Base-by-base conservation (phyloP, 306 rosid genomes). In the Cucumis melo region DNA sequence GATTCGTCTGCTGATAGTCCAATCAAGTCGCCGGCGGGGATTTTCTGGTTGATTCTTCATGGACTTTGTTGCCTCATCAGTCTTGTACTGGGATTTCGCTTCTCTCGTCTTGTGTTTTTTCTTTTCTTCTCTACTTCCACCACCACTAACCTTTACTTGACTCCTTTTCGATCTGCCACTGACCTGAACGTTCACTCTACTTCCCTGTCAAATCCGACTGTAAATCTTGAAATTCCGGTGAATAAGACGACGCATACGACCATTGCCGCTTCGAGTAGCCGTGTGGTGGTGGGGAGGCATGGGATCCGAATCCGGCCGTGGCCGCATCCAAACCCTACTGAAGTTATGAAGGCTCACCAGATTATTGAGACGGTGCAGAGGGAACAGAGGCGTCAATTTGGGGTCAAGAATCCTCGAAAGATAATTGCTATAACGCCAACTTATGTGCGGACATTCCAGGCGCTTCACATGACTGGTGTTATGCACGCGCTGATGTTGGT, bases 291-390 rank as follows among this genome's bases (percentile, higher is more conserved):
- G 19, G 99, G 99, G 20, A 84, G 99, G 70, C 99, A 95, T 64
- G 99, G 99, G 90, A 95, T 95, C 93, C 98, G 99, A 80, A 88
- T 95, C 85, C 86, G 98, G 76, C 92, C 99, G 19, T 95, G 98
- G 99, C 99, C 99, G 9, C 99, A 95, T 78, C 99, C 99, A 82
- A 88, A 92, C 86, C 97, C 96, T 41, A 87, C 71, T 41, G 99
- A 95, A 81, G 92, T 93, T 19, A 95, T 95, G 99, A 87, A 89
- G 87, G 99, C 99, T 79, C 98, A 95, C 78, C 89, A 83, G 80
- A 95, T 95, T 63, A 88, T 95, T 53, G 93, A 90, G 82, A 83
- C 93, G 29, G 99, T 95, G 36, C 98, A 95, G 84, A 87, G 63
- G 79, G 99, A 95, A 87, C 99, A 95, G 89, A 84, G 87, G 87